These are phyloP conservation scores for Ustanciosporium gigantosporum DNA, from an alignment of 1,284 basidiomycete genomes.

Conservation along the genomic window DNA sequence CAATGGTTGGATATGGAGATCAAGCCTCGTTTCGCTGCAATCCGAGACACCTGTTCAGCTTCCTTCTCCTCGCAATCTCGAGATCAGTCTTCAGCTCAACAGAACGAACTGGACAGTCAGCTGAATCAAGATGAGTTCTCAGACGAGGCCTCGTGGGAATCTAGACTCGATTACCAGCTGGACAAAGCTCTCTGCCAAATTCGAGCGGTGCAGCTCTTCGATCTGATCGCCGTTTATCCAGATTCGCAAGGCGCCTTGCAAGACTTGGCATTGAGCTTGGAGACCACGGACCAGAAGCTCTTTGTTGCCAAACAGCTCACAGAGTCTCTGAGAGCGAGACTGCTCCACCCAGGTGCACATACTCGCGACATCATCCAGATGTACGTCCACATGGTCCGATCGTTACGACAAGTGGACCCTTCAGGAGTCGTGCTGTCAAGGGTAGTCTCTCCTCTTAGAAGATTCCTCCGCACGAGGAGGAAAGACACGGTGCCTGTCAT, in stretches of 20 bases:
- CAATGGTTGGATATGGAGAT: constrained; percentile 25
- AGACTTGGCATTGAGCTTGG: constrained; percentile 73
- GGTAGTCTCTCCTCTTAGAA: constrained; percentile 50
- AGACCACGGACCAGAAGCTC: constrained; percentile 54
- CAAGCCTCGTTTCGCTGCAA: constrained; percentile 24
- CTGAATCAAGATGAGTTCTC: not conserved
- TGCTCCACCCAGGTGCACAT: constrained; percentile 93
- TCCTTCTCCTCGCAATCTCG: not conserved
- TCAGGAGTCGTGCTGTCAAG: constrained; percentile 77
- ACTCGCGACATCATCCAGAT: constrained; percentile 87
- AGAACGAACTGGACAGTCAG: not conserved
- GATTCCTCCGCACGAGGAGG: constrained; percentile 49
- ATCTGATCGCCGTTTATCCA: constrained; percentile 92
- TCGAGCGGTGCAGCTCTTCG: constrained; percentile 72
- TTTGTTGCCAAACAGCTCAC: constrained; percentile 70
- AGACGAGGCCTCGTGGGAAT: constrained; percentile 13
- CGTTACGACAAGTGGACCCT: constrained; percentile 85
- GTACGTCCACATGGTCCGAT: constrained; percentile 94
- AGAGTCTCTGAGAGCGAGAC: constrained; percentile 67
- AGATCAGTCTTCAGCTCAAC: not conserved
- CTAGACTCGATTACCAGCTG: constrained; percentile 40
- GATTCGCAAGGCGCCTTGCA: constrained; percentile 82
- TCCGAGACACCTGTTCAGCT: constrained; percentile 8
- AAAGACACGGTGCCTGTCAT: constrained; percentile 55
- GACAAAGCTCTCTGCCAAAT: constrained; percentile 35